Evolutionary conservation across 2,329 filamentous ascomycete genomes (phyloP), one percentile per base, ranked within the genome.

Genomic region (Lizonia empirigonia): DNA sequence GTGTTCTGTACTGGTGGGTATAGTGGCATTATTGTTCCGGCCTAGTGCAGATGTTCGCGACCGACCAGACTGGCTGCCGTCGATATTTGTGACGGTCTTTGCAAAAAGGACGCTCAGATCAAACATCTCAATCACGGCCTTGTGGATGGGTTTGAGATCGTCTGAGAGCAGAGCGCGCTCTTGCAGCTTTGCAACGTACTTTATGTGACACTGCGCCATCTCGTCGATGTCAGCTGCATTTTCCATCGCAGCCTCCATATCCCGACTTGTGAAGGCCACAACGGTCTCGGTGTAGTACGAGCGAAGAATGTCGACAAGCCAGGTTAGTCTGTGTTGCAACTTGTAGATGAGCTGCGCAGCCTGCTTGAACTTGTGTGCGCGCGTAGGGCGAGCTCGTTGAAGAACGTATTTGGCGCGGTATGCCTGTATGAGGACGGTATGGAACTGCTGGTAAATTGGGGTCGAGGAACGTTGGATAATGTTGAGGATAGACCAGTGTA

Each of bases 211-310:
- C 1, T 74, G 74, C 20, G 91, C 85, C 89, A 97, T 95, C 20
- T 82, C 82, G 67, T 97, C 91, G 8, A 97, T 84, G 59, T 93
- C 90, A 20, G 81, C 78, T 0, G 90, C 85, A 5, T 76, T 74
- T 12, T 74, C 72, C 42, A 97, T 79, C 0, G 80, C 76, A 2
- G 72, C 68, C 5, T 76, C 75, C 76, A 97, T 82, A 23, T 78
- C 76, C 2, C 72, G 65, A 2, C 80, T 82, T 18, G 85, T 79
- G 0, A 85, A 82, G 0, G 80, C 81, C 1, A 96, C 78, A 1
- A 92, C 88, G 2, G 91, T 80, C 13, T 85, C 87, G 3, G 85
- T 86, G 4, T 96, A 76, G 66, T 96, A 94, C 7, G 86, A 85
- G 63, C 90, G 87, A 1, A 96, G 64, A 0, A 82, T 84, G 56